A percentile compares a stretch with the other conserved stretches of the same genome.
phyloP scores from a whole-genome alignment of 2,329 filamentous ascomycete genomes.

The Colletotrichum gloeosporioides region DNA sequence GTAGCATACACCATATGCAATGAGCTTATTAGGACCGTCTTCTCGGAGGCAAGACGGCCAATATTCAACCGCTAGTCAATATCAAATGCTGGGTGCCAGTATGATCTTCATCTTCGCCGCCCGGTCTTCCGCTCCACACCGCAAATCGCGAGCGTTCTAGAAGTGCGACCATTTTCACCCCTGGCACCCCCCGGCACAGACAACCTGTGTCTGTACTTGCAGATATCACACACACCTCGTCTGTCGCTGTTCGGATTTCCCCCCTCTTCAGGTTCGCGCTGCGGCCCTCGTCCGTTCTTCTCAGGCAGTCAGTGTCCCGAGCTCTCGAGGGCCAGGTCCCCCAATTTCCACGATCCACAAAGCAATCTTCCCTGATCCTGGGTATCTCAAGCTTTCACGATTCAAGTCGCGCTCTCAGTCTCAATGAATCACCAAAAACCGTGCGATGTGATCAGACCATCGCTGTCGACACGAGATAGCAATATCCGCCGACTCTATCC shows the following conservation, averaged over 20 bases:
- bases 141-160: conserved; percentile 10
- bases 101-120: not conserved
- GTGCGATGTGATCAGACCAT: conserved; percentile 19
- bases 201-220: not conserved
- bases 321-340: not conserved
- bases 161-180: conserved; percentile 5
- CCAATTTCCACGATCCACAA: conserved; percentile 15
- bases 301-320: not conserved
- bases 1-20: not conserved
- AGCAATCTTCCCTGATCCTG: conserved; percentile 10
- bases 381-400: conserved; percentile 12
- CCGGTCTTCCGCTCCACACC: not conserved
- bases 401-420: conserved; percentile 4
- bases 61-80: not conserved
- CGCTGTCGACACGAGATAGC: not conserved
- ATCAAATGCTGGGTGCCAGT: not conserved
- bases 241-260: not conserved
- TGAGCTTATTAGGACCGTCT: not conserved
- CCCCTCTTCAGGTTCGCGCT: conserved; percentile 1
- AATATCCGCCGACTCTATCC: not conserved
- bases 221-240: not conserved
- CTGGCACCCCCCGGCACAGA: not conserved
- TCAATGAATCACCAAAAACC: conserved; percentile 9
- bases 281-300: not conserved
- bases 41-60: not conserved